Evolutionary conservation across 1,284 basidiomycete species (phyloP), one percentile per base, ranked within the genome.

Genomic region (Puccinia brachypodii): DNA sequence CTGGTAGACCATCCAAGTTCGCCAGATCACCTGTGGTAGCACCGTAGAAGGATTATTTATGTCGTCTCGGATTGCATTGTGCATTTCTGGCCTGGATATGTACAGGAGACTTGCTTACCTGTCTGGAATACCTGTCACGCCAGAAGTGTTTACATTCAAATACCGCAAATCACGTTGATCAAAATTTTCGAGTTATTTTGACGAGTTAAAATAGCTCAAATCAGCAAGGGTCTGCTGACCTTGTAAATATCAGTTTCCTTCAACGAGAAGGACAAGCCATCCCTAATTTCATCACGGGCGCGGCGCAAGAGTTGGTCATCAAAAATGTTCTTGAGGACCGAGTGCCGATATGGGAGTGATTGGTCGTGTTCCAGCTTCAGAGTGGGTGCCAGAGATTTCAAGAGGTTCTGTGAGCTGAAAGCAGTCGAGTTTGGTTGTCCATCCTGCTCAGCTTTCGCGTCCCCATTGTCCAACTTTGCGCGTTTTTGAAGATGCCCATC

Each of bases 171-270:
- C 68, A 25, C n/a, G 66, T 83, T 58, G 69, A 50, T 40, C 1
- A 58, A 36, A 31, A 19, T 16, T 16, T 38, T 42, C 31, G 13
- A 25, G 69, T 3, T 19, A n/a, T n/a, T 6, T n/a, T 60, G 11
- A 7, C n/a, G 72, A 78, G 58, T 64, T 83, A 16, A 58, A 9
- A 50, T 38, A 0, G 33, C 31, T 64, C 6, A 44, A 68, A 28
- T 38, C 2, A 16, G 36, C 25, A 44, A 9, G 11, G 25, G 83
- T 28, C 7, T 83, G 89, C 81, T 83, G 69, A 93, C 94, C 90
- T 95, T 96, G 91, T 98, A 99, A 84, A 99, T 99, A 86, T 99
- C 96, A 7, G 96, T 99, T 89, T 98, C 94, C 88, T 98, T 99
- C 87, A 95, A 93, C 8, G 94, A 92, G 87, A 98, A 98, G 85